These are phyloP conservation scores for Hansenula sp. DNA, from an alignment of 1,139 yeast genomes.

Conservation along the genomic window DNA sequence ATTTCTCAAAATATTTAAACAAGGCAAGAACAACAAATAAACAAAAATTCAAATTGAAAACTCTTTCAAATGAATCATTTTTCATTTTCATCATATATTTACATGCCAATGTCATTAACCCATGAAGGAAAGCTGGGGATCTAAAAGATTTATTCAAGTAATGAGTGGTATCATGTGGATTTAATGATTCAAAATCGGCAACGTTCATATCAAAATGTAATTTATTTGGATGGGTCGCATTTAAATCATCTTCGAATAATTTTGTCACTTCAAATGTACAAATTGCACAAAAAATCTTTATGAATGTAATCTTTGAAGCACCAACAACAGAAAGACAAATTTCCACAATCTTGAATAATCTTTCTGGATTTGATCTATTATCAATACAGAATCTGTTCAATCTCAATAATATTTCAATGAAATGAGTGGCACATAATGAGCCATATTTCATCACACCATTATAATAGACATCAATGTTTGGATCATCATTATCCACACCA, in stretches of 20 bases:
- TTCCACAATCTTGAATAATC: slow-evolving; percentile 13
- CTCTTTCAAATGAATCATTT: slow-evolving; percentile 14
- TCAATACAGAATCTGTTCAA: slow-evolving; percentile 10
- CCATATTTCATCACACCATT: slow-evolving; percentile 18
- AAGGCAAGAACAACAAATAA: slow-evolving; percentile 11
- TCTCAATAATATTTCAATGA: slow-evolving; percentile 15
- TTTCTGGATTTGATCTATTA: background rate
- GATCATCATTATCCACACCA: slow-evolving; percentile 9
- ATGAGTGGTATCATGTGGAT: slow-evolving; percentile 6
- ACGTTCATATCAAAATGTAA: background rate
- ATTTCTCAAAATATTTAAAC: slow-evolving; percentile 12
- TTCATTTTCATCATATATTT: slow-evolving; percentile 12
- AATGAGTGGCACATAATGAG: slow-evolving; percentile 15
- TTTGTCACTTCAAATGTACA: slow-evolving; percentile 11
- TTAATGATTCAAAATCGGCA: slow-evolving; percentile 14
- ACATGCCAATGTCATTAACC: slow-evolving; percentile 9
- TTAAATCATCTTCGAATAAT: background rate
- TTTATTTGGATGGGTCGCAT: background rate
- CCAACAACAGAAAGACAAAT: slow-evolving; percentile 10
- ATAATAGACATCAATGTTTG: slow-evolving; percentile 6
- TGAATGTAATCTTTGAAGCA: slow-evolving; percentile 11
- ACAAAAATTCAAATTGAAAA: slow-evolving; percentile 11
- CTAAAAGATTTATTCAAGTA: slow-evolving; percentile 10
- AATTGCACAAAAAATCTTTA: slow-evolving; percentile 14
- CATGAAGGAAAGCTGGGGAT: slow-evolving; percentile 15